Conservation (phyloP, 495 filamentous ascomycete genomes). For the Hypoxylon fragiforme region DNA sequence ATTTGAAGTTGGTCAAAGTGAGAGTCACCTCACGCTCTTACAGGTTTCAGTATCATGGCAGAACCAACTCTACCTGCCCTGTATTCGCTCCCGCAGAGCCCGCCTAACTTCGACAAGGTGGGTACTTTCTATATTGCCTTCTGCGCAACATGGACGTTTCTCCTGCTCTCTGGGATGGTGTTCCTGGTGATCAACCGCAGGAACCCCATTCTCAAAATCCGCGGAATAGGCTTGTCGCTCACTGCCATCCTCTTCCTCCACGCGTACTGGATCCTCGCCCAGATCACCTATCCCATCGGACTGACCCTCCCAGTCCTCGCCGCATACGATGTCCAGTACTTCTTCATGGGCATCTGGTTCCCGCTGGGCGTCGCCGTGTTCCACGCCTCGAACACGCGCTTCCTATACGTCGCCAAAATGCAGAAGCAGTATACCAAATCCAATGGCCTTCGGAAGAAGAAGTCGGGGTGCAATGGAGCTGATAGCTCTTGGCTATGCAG, state of each 20-base stretch:
- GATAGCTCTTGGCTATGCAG: constrained; percentile 34
- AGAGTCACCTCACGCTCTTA: constrained; percentile 26
- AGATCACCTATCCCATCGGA: constrained; percentile 65
- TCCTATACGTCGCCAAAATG: constrained; percentile 63
- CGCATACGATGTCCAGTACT: constrained; percentile 61
- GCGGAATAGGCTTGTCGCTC: constrained; percentile 62
- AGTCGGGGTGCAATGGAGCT: constrained; percentile 26
- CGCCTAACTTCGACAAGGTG: constrained; percentile 43
- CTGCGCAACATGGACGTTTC: constrained; percentile 57
- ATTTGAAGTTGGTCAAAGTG: background rate
- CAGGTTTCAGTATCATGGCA: constrained; percentile 16
- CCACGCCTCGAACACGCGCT: constrained; percentile 68
- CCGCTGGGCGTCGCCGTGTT: constrained; percentile 73
- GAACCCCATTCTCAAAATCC: constrained; percentile 63
- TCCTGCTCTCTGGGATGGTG: constrained; percentile 55
- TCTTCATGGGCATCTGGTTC: constrained; percentile 74
- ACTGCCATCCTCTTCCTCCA: constrained; percentile 64
- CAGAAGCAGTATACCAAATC: constrained; percentile 50
- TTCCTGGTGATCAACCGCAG: constrained; percentile 60
- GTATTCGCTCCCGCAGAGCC: constrained; percentile 28
- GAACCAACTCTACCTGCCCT: constrained; percentile 7
- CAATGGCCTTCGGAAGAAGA: constrained; percentile 21
- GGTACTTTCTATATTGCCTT: constrained; percentile 51
- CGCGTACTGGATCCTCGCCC: constrained; percentile 61
- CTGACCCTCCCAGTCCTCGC: constrained; percentile 52